Evolutionary conservation across 1,284 basidiomycete genomes (phyloP), one percentile per base, ranked within the genome.

Genomic region (Apiotrichum siamense): DNA sequence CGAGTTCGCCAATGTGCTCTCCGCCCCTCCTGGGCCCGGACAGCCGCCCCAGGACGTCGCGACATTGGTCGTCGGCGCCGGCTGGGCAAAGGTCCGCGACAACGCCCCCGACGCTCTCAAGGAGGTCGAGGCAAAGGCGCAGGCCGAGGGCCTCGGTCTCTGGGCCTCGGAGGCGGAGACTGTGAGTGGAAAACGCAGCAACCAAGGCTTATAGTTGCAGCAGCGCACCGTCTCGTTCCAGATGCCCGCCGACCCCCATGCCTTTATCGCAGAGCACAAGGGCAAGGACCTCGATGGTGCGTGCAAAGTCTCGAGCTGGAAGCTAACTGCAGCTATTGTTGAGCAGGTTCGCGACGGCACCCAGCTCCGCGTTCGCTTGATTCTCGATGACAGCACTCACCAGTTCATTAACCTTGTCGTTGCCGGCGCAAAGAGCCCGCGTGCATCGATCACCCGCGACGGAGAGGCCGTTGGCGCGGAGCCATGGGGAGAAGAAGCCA

Each of bases 261-360:
- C 83, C 2, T 97, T 97, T 75, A 81, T 98, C 27, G 79, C 81
- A 9, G 87, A 96, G 69, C 87, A 89, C 84, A 96, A 92, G 72
- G 90, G 87, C 29, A 87, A 90, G 70, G 77, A 82, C 11, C 77
- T 97, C 55, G 90, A 97, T 66, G 88, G 88, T 85, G 73, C 63
- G 76, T 24, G 50, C 37, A 35, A 40, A 11, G 3, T 5, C 4
- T 6, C 9, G n/a, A 17, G n/a, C 33, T 7, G 7, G 12, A 18
- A 26, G 25, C 36, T 45, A 11, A n/a, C 47, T 15, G 10, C 36
- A 90, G 90, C 86, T 47, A 82, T 94, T 57, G 88, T 98, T 54
- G 94, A 98, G 75, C 85, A 88, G 73, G 91, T 97, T 49, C 83
- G 88, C 47, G 93, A 98, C 69, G 94, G 93, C 43, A 87, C 87